These are phyloP conservation scores for Trypanosoma lewisi DNA, from an alignment of 208 protist species.

Conservation along the genomic window DNA sequence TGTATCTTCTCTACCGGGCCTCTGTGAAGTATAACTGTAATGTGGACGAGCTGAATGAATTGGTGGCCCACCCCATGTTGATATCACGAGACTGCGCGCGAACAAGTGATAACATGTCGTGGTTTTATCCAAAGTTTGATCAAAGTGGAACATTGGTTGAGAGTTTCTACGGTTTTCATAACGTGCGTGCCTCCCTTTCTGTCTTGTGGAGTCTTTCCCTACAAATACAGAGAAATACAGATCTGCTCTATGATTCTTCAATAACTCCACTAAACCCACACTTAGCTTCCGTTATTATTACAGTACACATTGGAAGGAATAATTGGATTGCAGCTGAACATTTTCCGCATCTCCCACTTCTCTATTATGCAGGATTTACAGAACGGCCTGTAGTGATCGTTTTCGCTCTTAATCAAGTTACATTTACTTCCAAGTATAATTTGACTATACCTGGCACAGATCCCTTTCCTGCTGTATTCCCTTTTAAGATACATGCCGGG, in stretches of 20 bases:
- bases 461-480: slow-evolving; percentile 36
- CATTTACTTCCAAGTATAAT: slow-evolving; percentile 56
- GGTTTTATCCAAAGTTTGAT: slow-evolving; percentile 79
- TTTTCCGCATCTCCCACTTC: slow-evolving; percentile 56
- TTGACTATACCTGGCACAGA: slow-evolving; percentile 41
- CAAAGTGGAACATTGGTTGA: slow-evolving; percentile 38
- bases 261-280: slow-evolving; percentile 63
- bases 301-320: slow-evolving; percentile 38
- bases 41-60: slow-evolving; percentile 41
- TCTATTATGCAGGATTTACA: slow-evolving; percentile 49
- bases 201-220: slow-evolving; percentile 80
- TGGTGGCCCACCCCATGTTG: slow-evolving; percentile 49
- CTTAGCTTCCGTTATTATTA: slow-evolving; percentile 65
- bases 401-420: slow-evolving; percentile 70
- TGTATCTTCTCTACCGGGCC: slow-evolving; percentile 36
- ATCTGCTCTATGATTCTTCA: slow-evolving; percentile 21
- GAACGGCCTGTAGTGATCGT: slow-evolving; percentile 41
- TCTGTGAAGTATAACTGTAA: slow-evolving; percentile 21
- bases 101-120: slow-evolving; percentile 35
- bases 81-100: slow-evolving; percentile 30
- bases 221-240: slow-evolving; percentile 51
- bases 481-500: slow-evolving; percentile 54
- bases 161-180: slow-evolving; percentile 54
- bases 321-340: slow-evolving; percentile 47
- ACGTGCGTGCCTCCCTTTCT: slow-evolving; percentile 38